Base-by-base conservation (phyloP, 2,329 filamentous ascomycete species). In the Cercospora zeae-maydis region DNA sequence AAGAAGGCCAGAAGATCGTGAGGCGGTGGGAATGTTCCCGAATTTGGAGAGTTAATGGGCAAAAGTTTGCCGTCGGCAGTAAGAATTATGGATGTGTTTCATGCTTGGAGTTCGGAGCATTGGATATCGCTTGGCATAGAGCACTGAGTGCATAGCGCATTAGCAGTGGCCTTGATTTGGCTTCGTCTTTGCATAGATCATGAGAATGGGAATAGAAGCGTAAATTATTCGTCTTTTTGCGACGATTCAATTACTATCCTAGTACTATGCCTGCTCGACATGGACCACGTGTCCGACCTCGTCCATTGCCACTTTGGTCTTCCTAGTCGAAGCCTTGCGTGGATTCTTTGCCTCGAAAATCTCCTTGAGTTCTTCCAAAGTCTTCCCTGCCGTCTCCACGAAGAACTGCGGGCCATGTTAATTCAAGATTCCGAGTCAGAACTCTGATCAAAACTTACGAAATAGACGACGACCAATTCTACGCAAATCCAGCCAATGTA, bases 301-400 rank as follows among this genome's bases (percentile, higher is more conserved):
- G 47, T 68, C 67, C 51, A 73, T 64, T 14, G 67, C 67, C 4
- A 74, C 69, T 54, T 70, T 70, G 24, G 66, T 63, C 63, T 73
- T 73, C 52, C 63, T 63, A 4, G 70, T 66, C n/a, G 70, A 72
- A 14, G 67, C 70, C 59, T 73, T 73, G 37, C 68, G 60, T 1
- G 70, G 71, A 57, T 72, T 72, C n/a, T 59, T 56, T 11, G 71
- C 65, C 63, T 68, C 66, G 30, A 66, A 68, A 6, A 68, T 66
- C 51, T 63, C 66, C 21, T 64, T 65, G 13, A 72, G 62, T 56
- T 72, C 71, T 52, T 72, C 71, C 52, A 81, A 73, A n/a, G 66
- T 68, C 45, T 64, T 63, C 16, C 63, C 66, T 11, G 62, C 63
- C 1, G 78, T 80, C 68, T 80, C 78, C 21, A 78, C 72, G 67